Conservation (phyloP, 2,329 filamentous ascomycete genomes). For the Tolypocladium cylindrosporum region DNA sequence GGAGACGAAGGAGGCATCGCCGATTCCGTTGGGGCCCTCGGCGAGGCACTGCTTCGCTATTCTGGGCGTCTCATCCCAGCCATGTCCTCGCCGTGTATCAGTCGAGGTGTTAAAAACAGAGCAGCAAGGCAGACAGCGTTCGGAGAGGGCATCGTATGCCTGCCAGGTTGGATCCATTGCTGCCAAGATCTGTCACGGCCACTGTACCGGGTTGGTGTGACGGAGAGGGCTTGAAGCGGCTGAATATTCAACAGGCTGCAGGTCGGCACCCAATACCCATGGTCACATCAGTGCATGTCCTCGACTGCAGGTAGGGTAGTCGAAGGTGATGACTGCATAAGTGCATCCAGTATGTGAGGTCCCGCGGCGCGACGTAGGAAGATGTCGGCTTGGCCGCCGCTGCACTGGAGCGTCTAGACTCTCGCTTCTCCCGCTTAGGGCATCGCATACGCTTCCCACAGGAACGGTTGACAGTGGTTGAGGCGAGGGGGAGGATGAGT, state of each 20-base stretch:
- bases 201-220: not conserved
- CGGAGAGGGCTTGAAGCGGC: not conserved
- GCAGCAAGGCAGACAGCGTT: not conserved
- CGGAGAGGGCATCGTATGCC: not conserved
- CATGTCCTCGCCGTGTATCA: not conserved
- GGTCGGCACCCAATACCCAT: not conserved
- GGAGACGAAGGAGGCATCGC: not conserved
- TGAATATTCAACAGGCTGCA: not conserved
- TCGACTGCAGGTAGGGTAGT: not conserved
- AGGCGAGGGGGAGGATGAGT: not conserved
- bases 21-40: not conserved
- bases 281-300: not conserved
- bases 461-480: not conserved
- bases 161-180: not conserved
- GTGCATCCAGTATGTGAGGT: not conserved
- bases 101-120: not conserved
- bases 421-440: not conserved
- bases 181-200: not conserved
- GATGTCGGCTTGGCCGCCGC: not conserved
- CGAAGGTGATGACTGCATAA: not conserved
- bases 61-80: constrained; percentile 1
- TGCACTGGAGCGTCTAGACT: not conserved
- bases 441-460: not conserved
- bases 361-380: not conserved
- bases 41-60: not conserved